phyloP scores from a whole-genome alignment of 495 filamentous ascomycete species.

The Hypoxylon fragiforme region DNA sequence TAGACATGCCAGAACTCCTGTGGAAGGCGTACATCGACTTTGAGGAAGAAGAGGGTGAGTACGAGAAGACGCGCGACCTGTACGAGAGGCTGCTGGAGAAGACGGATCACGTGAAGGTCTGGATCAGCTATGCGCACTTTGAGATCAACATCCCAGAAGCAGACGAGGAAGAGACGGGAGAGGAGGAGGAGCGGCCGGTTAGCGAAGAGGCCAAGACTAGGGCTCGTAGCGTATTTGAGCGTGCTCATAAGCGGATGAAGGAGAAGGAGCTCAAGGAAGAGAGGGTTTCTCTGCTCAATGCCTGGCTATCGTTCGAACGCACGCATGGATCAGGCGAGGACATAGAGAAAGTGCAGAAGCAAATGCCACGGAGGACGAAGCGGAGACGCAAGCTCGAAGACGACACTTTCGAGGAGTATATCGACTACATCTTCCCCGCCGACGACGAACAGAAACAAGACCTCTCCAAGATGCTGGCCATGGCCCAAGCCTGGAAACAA shows the following conservation, averaged over 20 bases:
- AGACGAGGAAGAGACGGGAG: constrained; percentile 54
- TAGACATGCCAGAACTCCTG: constrained; percentile 98
- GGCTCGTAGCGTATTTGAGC: constrained; percentile 81
- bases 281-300: constrained; percentile 83
- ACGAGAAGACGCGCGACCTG: constrained; percentile 74
- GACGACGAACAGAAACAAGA: constrained; percentile 88
- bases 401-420: constrained; percentile 94
- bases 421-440: constrained; percentile 96
- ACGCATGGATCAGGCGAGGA: constrained; percentile 79
- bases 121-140: constrained; percentile 96
- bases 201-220: constrained; percentile 81
- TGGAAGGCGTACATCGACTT: constrained; percentile 99
- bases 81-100: constrained; percentile 92
- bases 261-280: constrained; percentile 93
- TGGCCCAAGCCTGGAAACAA: constrained; percentile 90
- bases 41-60: constrained; percentile 91
- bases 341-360: constrained; percentile 80
- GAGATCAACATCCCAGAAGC: constrained; percentile 84
- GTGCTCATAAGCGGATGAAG: constrained; percentile 86
- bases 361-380: constrained; percentile 94
- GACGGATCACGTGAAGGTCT: constrained; percentile 97
- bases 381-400: constrained; percentile 93
- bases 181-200: constrained; percentile 65
- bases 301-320: constrained; percentile 89
- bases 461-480: constrained; percentile 78